Base-by-base conservation (phyloP, 2,329 filamentous ascomycete species). In the Pseudopyricularia cyperi region DNA sequence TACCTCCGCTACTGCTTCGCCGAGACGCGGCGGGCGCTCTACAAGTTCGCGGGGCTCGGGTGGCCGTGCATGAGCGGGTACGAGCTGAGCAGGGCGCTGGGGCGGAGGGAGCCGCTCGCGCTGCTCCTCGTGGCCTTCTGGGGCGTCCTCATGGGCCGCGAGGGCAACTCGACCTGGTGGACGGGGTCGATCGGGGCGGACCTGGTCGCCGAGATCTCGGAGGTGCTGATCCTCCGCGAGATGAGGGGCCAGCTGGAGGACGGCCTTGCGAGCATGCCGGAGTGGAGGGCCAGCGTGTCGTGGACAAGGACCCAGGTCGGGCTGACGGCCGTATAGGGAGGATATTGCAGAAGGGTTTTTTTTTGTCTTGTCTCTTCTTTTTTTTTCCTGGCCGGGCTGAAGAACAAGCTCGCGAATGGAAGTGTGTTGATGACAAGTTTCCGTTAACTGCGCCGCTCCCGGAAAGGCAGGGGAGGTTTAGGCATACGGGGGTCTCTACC, bases 121-220 rank as follows among this genome's bases (percentile, higher is more conserved):
- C 37, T 51, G 39, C 50, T 51, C 4, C 7, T 51, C 30, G 26
- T 51, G 2, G 50, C 50, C 28, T 51, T 24, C 17, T 51, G 50
- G 50, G 50, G 50, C 30, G 50, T 51, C n/a, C 37, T 51, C 24
- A 42, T 51, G 19, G 50, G 50, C 37, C 19, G 30, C 34, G 39
- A 51, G 50, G 33, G 30, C 37, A 51, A 51, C 30, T 30, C 37
- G 37, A 42, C 50, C 28, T 51, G 50, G 50, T 51, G 50, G 50
- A 51, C 50, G 11, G 37, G 30, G 4, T 33, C 19, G 15, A 42
- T 51, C 28, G 50, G 50, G 26, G 12, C 37, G 17, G 50, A 46
- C 37, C 39, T 51, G 26, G 50, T 51, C n/a, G 50, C 39, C 7
- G 50, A 51, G 39, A 51, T 51, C 37, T 51, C 50, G 5, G 50